phyloP scores from a whole-genome alignment of 345 rosid species.

The Citrus reticulata region DNA sequence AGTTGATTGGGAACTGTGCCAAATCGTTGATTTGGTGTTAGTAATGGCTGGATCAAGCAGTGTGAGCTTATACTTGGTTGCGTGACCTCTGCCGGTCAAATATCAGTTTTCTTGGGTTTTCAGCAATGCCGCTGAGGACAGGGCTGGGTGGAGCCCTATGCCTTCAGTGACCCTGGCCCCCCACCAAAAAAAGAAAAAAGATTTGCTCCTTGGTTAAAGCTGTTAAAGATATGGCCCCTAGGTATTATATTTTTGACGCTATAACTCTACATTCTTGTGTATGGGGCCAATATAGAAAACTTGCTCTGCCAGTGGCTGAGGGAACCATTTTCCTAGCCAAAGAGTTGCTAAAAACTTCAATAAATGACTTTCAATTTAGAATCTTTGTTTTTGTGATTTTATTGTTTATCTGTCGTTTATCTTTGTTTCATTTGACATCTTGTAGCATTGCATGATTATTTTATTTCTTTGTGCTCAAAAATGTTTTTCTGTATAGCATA shows the following conservation, averaged over 20 bases:
- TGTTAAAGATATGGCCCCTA: background rate
- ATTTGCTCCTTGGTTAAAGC: background rate
- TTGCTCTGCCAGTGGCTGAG: background rate
- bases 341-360: background rate
- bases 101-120: background rate
- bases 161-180: background rate
- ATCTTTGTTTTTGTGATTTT: background rate
- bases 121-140: background rate
- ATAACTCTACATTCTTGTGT: background rate
- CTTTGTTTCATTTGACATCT: background rate
- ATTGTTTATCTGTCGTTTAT: background rate
- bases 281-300: background rate
- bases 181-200: background rate
- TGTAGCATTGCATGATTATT: background rate
- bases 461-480: background rate
- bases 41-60: background rate
- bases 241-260: background rate
- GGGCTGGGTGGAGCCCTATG: background rate
- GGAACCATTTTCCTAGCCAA: background rate
- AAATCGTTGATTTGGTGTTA: background rate
- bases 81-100: background rate
- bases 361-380: background rate
- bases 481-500: background rate
- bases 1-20: background rate
- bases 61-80: background rate